Percentiles rank a stretch among this genome's conserved stretches.
phyloP scores from a whole-genome alignment of 2,329 filamentous ascomycete species.

The Endoconidiophora polonica region DNA sequence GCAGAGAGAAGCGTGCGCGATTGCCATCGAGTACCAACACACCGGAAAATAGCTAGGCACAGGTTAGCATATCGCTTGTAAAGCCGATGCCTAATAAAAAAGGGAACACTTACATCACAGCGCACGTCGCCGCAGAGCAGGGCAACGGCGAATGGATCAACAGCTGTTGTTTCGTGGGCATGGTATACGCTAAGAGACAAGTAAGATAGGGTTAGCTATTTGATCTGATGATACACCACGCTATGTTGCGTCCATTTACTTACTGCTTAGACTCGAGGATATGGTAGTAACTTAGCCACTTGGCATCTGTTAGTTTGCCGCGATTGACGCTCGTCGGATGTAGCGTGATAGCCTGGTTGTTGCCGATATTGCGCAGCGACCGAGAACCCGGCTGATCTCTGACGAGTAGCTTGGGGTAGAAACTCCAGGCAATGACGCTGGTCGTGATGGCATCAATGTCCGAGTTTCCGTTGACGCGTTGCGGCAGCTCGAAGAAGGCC shows the following conservation, averaged over 20 bases:
- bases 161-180: conserved; percentile 72
- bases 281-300: conserved; percentile 88
- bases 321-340: conserved; percentile 86
- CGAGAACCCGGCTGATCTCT: conserved; percentile 54
- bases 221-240: not conserved
- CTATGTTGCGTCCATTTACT: conserved; percentile 19
- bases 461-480: conserved; percentile 57
- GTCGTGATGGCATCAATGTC: conserved; percentile 64
- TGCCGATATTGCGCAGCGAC: conserved; percentile 78
- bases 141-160: conserved; percentile 67
- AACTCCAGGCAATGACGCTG: conserved; percentile 79
- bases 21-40: conserved; percentile 79
- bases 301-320: conserved; percentile 39
- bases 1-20: conserved; percentile 63
- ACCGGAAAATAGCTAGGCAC: conserved; percentile 58
- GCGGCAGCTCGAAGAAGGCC: conserved; percentile 68
- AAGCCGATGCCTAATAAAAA: not conserved
- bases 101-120: conserved; percentile 46
- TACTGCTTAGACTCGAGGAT: conserved; percentile 85
- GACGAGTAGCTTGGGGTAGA: conserved; percentile 83
- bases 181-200: conserved; percentile 51
- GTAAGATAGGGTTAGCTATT: not conserved
- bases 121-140: conserved; percentile 79
- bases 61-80: not conserved
- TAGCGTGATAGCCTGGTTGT: conserved; percentile 78